Base-by-base conservation (phyloP, 176 grass and related monocot genomes). In the Ampelocalamus luodianensis region DNA sequence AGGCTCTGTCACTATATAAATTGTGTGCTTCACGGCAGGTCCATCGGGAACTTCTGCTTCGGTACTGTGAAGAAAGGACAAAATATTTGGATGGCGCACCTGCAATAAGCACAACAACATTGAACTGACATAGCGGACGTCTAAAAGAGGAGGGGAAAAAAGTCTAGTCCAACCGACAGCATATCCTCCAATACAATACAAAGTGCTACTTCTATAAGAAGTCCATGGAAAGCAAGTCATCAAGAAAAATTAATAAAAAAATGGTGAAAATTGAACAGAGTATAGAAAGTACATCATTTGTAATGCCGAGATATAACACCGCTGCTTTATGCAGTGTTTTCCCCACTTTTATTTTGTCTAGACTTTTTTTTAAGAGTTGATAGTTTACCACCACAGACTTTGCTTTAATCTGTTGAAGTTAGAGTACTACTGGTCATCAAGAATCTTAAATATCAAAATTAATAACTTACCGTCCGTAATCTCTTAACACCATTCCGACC, bases 11-110 rank as follows among this genome's bases (percentile, higher is more conserved):
- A 96, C 96, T 88, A 99, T 91, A 81, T 99, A 99, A 78, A 99
- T 96, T 20, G 88, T 99, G 82, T 94, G 88, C 51, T 94, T 99
- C 76, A 82, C 29, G 77, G 90, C 63, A 85, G 91, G 85, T 77
- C 93, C 93, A 72, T 99, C 96, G 20, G 89, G 82, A 86, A 88
- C 79, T 89, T 99, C 96, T 68, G 93, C 90, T 88, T 96, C 96
- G 39, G 90, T 92, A 88, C 96, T 99, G 80, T 96, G 96, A 76
- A 99, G 88, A 87, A 99, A 99, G 36, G 96, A 99, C 72, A 99
- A 96, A 53, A 99, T 94, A 88, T 99, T 99, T 88, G 96, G 96
- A 96, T 99, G 96, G 45, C 96, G 93, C 22, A 99, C 96, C 96
- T 99, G 90, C 60, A 82, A 29, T 76, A 87, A 74, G 26, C 49